phyloP scores from a whole-genome alignment of 2,329 filamentous ascomycete species.

The Hypoxylon sp. region DNA sequence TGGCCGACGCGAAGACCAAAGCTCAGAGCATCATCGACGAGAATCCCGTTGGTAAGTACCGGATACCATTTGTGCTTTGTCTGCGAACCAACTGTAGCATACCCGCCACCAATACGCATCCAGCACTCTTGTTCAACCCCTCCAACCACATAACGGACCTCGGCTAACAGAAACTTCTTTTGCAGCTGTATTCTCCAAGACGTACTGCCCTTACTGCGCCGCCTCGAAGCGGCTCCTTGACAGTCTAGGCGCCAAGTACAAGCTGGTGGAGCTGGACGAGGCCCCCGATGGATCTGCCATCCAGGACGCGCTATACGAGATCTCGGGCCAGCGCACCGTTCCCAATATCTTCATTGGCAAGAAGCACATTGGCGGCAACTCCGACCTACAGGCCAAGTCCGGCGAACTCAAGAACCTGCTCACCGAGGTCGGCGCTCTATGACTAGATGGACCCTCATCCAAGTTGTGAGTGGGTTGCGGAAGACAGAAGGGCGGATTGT shows the following conservation, averaged over 20 bases:
- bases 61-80: background rate
- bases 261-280: conserved; percentile 85
- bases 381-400: conserved; percentile 78
- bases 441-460: conserved; percentile 59
- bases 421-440: conserved; percentile 74
- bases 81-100: conserved; percentile 6
- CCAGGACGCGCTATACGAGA: conserved; percentile 83
- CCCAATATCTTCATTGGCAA: conserved; percentile 95
- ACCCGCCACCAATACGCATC: background rate
- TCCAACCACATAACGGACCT: background rate
- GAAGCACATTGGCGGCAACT: conserved; percentile 97
- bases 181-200: conserved; percentile 94
- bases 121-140: too few relatives aligned
- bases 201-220: conserved; percentile 93
- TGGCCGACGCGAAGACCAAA: conserved; percentile 87
- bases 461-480: conserved; percentile 22
- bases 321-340: conserved; percentile 88
- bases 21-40: conserved; percentile 89
- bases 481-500: background rate
- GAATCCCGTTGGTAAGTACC: conserved; percentile 80
- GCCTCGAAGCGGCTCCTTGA: conserved; percentile 81
- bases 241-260: conserved; percentile 78
- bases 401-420: conserved; percentile 76
- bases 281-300: conserved; percentile 83
- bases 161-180: conserved; percentile 26